phyloP scores from a whole-genome alignment of 75 land plant species.

The Pseudotsuga menziesii region DNA sequence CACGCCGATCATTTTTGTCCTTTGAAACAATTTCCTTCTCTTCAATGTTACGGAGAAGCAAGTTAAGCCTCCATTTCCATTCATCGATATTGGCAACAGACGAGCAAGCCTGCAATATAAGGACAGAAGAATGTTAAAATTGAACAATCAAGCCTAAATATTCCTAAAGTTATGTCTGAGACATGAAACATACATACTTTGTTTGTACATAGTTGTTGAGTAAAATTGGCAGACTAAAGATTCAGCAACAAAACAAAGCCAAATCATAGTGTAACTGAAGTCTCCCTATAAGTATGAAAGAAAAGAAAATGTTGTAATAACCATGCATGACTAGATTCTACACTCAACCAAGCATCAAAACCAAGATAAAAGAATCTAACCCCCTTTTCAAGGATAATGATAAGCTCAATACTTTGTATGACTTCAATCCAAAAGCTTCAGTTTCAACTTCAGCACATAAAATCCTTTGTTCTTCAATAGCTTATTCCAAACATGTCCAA shows the following conservation, averaged over 20 bases:
- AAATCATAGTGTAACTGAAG: not conserved
- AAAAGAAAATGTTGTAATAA: too few relatives aligned
- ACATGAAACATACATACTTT: not conserved
- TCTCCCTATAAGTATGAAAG: too few relatives aligned
- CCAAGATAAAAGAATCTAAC: not conserved
- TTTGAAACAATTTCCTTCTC: slow-evolving; percentile 78
- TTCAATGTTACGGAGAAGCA: slow-evolving; percentile 50
- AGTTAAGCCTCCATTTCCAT: slow-evolving; percentile 83
- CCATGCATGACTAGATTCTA: slow-evolving; percentile 4
- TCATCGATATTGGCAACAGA: slow-evolving; percentile 77
- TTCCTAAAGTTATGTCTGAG: not conserved
- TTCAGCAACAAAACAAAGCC: not conserved
- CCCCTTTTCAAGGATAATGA: not conserved
- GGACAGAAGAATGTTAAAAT: not conserved
- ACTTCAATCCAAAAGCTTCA: not conserved
- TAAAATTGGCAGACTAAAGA: not conserved
- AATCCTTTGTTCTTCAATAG: too few relatives aligned
- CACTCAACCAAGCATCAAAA: not conserved
- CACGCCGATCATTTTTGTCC: slow-evolving; percentile 80
- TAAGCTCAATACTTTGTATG: not conserved
- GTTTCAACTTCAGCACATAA: too few relatives aligned
- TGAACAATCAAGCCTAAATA: not conserved
- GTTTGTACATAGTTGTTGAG: not conserved
- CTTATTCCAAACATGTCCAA: too few relatives aligned
- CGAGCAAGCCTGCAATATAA: slow-evolving; percentile 42